These are phyloP conservation scores for Boletellus sp. DNA, from an alignment of 768 basidiomycete genomes.

Conservation along the genomic window DNA sequence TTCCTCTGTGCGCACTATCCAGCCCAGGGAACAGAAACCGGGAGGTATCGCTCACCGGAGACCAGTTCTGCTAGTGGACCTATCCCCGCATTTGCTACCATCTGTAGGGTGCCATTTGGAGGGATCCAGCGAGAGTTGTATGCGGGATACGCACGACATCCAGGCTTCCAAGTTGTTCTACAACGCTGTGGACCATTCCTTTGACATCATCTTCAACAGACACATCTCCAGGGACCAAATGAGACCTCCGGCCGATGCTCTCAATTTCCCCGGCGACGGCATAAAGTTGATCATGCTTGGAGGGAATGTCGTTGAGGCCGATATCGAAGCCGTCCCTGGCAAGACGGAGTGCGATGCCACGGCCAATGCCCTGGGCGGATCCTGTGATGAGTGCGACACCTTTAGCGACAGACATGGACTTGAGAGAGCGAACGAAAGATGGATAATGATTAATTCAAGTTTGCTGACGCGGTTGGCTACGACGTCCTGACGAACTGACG, in stretches of 20 bases:
- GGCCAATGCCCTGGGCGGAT: background rate
- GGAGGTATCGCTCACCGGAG: background rate
- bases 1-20: no score
- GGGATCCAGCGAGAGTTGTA: no score
- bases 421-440: no score
- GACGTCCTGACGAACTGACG: no score
- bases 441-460: no score
- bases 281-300: background rate
- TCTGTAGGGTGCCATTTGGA: background rate
- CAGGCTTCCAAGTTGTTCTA: background rate
- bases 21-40: no score
- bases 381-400: no score
- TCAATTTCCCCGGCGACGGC: background rate
- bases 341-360: background rate
- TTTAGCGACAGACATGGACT: no score
- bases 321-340: background rate
- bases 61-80: background rate
- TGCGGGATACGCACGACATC: background rate
- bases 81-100: background rate
- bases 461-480: no score
- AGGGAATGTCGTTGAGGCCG: background rate
- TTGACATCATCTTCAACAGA: background rate
- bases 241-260: background rate
- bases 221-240: background rate
- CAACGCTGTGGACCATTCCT: background rate